phyloP scores from a whole-genome alignment of 1,284 basidiomycete genomes.

The Microbotryum scabiosae region DNA sequence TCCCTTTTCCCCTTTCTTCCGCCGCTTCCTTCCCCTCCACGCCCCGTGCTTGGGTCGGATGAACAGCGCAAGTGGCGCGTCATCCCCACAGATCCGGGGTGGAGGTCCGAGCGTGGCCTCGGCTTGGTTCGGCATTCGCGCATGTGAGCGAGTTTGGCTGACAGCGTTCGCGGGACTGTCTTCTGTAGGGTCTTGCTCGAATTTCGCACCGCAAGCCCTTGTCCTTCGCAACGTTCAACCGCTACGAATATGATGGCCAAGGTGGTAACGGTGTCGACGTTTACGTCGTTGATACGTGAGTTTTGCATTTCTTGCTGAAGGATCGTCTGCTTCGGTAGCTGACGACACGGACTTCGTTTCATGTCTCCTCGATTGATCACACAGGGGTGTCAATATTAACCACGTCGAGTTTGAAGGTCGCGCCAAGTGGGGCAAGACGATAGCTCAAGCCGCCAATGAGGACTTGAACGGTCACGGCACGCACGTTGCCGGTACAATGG shows the following conservation, averaged over 20 bases:
- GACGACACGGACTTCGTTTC: not conserved
- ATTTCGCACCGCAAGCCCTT: conserved; percentile 80
- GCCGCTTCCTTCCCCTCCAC: not conserved
- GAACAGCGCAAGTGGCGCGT: too few relatives aligned
- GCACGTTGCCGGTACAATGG: conserved; percentile 63
- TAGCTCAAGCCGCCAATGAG: conserved; percentile 66
- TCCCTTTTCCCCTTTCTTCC: too few relatives aligned
- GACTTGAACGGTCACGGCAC: conserved; percentile 61
- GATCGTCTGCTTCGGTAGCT: not conserved
- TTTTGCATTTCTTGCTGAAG: not conserved
- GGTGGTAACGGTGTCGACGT: conserved; percentile 90
- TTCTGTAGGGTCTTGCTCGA: conserved; percentile 74
- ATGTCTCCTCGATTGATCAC: conserved; percentile 48
- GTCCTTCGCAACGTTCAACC: conserved; percentile 72
- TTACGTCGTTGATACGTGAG: conserved; percentile 50
- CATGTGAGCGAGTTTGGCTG: conserved; percentile 1
- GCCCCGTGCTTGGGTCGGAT: not conserved
- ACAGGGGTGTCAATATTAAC: conserved; percentile 78
- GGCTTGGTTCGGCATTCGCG: not conserved
- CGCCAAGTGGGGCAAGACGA: conserved; percentile 73
- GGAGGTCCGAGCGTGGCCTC: not conserved
- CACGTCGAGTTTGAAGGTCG: conserved; percentile 85
- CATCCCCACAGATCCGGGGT: too few relatives aligned
- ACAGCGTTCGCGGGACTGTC: conserved; percentile 13
- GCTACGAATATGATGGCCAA: conserved; percentile 64